Conservation (phyloP, 768 basidiomycete genomes). For the Cytidiella melzeri region DNA sequence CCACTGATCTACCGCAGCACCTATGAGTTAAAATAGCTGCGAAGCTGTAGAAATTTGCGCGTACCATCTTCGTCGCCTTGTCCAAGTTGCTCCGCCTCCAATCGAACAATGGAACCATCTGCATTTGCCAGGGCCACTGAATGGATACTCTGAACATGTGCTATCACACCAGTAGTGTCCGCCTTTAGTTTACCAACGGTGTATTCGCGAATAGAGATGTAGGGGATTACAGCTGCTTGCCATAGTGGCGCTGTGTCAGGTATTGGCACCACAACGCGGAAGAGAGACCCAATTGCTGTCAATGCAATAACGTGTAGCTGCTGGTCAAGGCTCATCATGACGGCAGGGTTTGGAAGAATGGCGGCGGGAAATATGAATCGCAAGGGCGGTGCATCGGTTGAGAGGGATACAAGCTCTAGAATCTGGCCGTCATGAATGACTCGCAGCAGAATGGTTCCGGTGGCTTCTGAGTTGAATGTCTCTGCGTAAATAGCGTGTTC, state of each 20-base stretch:
- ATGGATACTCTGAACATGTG: slow-evolving; percentile 62
- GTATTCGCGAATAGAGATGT: slow-evolving; percentile 64
- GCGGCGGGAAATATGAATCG: slow-evolving; percentile 74
- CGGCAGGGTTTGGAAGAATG: slow-evolving; percentile 56
- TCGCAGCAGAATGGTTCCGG: slow-evolving; percentile 67
- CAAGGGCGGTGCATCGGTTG: slow-evolving; percentile 56
- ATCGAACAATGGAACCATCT: slow-evolving; percentile 59
- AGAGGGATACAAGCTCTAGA: slow-evolving; percentile 72
- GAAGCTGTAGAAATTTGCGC: slow-evolving; percentile 17
- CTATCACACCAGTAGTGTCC: slow-evolving; percentile 16
- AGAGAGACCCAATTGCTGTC: slow-evolving; percentile 64
- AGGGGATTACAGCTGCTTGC: slow-evolving; percentile 39
- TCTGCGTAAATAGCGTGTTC: slow-evolving; percentile 73
- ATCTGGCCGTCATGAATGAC: slow-evolving; percentile 70
- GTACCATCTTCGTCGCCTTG: slow-evolving; percentile 54
- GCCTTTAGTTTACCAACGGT: slow-evolving; percentile 35
- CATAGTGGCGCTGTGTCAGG: slow-evolving; percentile 48
- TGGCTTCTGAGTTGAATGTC: slow-evolving; percentile 46
- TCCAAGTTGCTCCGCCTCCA: slow-evolving; percentile 58
- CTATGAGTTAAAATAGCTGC: not conserved
- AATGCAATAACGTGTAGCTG: slow-evolving; percentile 69
- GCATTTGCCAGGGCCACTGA: slow-evolving; percentile 56
- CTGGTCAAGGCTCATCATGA: slow-evolving; percentile 35
- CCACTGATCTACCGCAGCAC: slow-evolving; percentile 54
- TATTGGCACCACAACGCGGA: slow-evolving; percentile 63